Conservation (phyloP, 345 rosid genomes). For the Sonneratia alba region DNA sequence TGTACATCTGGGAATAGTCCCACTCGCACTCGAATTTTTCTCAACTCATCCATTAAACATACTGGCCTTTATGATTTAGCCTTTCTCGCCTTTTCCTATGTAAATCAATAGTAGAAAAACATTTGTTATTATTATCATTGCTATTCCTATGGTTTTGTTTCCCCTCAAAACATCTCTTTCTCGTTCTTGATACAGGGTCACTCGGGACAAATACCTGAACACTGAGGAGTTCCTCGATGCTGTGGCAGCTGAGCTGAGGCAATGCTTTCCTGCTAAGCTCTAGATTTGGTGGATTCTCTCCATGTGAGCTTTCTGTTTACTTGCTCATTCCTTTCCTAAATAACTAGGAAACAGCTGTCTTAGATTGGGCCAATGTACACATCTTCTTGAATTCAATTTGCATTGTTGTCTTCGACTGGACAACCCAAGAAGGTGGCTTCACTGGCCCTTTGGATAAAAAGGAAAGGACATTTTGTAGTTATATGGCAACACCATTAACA, state of each 20-base stretch:
- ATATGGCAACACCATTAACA: too few species aligned
- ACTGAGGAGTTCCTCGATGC: slow-evolving; percentile 97
- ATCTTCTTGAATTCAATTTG: neutral
- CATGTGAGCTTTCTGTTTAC: neutral
- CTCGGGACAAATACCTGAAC: slow-evolving; percentile 70
- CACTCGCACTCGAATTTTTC: neutral
- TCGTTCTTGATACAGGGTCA: slow-evolving; percentile 32
- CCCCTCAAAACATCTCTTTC: neutral
- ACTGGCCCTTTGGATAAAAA: neutral
- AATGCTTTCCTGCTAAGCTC: slow-evolving; percentile 40
- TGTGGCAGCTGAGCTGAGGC: slow-evolving; percentile 67
- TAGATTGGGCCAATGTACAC: neutral
- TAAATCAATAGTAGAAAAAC: neutral
- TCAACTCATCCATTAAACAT: neutral
- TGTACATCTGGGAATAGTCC: slow-evolving; percentile 5
- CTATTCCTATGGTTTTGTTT: neutral
- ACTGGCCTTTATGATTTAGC: neutral
- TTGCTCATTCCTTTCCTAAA: neutral
- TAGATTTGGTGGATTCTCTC: slow-evolving; percentile 9
- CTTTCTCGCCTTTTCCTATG: neutral
- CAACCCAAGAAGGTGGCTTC: neutral
- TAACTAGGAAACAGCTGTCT: too few species aligned
- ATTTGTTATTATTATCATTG: neutral
- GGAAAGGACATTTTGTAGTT: neutral
- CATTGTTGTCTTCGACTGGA: neutral